phyloP scores from a whole-genome alignment of 2,329 filamentous ascomycete species.

The Phyllosticta citriasiana region DNA sequence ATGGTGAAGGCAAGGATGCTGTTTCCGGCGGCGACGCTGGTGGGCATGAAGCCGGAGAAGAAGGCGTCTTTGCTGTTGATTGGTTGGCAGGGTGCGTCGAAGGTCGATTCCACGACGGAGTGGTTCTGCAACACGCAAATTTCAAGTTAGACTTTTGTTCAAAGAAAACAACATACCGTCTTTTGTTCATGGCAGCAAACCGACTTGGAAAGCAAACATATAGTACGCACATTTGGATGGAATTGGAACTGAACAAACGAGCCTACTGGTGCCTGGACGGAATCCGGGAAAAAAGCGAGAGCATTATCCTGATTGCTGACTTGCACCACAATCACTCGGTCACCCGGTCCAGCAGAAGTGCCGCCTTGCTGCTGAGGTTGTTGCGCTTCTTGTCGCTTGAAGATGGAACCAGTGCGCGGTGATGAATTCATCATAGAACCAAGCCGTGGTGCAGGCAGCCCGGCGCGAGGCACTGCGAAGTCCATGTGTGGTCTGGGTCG shows the following conservation, averaged over 20 bases:
- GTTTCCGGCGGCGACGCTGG: constrained; percentile 9
- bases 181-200: neutral
- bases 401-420: neutral
- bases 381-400: neutral
- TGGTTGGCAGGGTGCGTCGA: constrained; percentile 59
- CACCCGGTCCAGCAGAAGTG: neutral
- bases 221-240: constrained; percentile 31
- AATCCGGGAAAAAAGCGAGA: constrained; percentile 56
- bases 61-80: constrained; percentile 47
- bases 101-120: constrained; percentile 69
- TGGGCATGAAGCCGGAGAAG: constrained; percentile 56
- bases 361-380: neutral
- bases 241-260: constrained; percentile 46
- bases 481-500: constrained; percentile 1
- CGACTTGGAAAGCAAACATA: neutral
- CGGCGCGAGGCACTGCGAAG: constrained; percentile 5
- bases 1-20: constrained; percentile 59
- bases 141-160: neutral
- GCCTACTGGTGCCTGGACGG: constrained; percentile 52
- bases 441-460: constrained; percentile 1
- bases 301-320: constrained; percentile 47
- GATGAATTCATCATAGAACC: neutral
- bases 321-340: constrained; percentile 50
- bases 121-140: constrained; percentile 45
- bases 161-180: neutral